phyloP scores from a whole-genome alignment of 2,329 filamentous ascomycete genomes.

The Colletotrichum ledebouriae region DNA sequence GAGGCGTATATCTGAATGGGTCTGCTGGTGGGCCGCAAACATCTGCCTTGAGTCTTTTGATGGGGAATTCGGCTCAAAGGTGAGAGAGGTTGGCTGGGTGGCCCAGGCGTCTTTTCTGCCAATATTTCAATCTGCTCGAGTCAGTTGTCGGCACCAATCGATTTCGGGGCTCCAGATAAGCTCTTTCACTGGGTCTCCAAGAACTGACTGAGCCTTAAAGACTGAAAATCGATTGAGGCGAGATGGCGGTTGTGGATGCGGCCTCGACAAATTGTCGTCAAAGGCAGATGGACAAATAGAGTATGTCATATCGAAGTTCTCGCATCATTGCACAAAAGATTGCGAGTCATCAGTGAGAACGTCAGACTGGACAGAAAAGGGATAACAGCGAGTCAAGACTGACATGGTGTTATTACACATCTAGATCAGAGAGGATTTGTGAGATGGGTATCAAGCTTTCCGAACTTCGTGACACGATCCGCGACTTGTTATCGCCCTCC shows the following conservation, averaged over 20 bases:
- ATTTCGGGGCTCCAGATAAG: not conserved
- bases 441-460: conserved; percentile 41
- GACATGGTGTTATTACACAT: conserved; percentile 29
- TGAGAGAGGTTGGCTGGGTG: conserved; percentile 10
- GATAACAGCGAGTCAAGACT: conserved; percentile 27
- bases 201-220: not conserved
- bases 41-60: conserved; percentile 3
- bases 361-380: not conserved
- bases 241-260: conserved; percentile 21
- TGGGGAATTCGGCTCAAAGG: not conserved
- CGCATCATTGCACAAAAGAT: not conserved
- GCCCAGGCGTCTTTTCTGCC: conserved; percentile 10
- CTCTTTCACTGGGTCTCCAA: conserved; percentile 12
- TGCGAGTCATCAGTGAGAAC: not conserved
- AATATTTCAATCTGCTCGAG: conserved; percentile 39
- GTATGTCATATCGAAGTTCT: not conserved
- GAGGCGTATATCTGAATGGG: not conserved
- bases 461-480: conserved; percentile 30
- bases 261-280: not conserved
- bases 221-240: not conserved
- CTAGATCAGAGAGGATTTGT: conserved; percentile 30
- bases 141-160: conserved; percentile 25
- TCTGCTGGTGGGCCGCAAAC: conserved; percentile 5
- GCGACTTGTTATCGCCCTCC: conserved; percentile 10
- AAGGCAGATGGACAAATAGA: not conserved